phyloP scores from a whole-genome alignment of 352 stramenopile genomes.

The Phytophthora melonis region DNA sequence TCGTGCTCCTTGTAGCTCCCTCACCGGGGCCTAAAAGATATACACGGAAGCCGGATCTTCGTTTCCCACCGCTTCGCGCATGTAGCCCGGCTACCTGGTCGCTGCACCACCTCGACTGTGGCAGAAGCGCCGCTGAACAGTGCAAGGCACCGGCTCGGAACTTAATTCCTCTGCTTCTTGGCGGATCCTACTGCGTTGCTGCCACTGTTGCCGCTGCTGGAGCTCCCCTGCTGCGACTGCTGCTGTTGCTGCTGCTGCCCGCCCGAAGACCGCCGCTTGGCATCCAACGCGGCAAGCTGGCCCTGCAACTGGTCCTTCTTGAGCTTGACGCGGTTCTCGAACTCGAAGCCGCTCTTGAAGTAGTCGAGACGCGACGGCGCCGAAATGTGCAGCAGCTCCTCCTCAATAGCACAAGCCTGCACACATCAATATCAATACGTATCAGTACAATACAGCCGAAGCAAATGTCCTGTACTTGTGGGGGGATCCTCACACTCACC shows the following conservation, averaged over 20 bases:
- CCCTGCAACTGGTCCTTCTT: conserved; percentile 92
- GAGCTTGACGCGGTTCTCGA: conserved; percentile 91
- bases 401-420: conserved; percentile 89
- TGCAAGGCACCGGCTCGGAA: conserved; percentile 19
- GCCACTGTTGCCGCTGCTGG: conserved; percentile 46
- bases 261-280: conserved; percentile 70
- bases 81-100: conserved; percentile 9
- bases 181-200: conserved; percentile 57
- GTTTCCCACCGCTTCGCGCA: conserved; percentile 24
- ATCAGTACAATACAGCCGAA: neutral
- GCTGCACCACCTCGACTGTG: conserved; percentile 17
- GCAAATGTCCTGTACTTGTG: neutral
- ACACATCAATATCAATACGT: conserved; percentile 9
- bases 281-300: conserved; percentile 81
- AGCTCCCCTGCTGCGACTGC: conserved; percentile 37
- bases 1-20: conserved; percentile 10
- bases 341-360: conserved; percentile 93
- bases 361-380: conserved; percentile 89
- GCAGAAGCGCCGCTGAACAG: conserved; percentile 13
- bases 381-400: conserved; percentile 91
- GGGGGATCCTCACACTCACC: conserved; percentile 48
- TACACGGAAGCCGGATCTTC: conserved; percentile 31
- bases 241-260: conserved; percentile 46
- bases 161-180: conserved; percentile 75
- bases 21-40: conserved; percentile 22